phyloP scores from a whole-genome alignment of 495 filamentous ascomycete genomes.

The Aspergillus funiculosus region DNA sequence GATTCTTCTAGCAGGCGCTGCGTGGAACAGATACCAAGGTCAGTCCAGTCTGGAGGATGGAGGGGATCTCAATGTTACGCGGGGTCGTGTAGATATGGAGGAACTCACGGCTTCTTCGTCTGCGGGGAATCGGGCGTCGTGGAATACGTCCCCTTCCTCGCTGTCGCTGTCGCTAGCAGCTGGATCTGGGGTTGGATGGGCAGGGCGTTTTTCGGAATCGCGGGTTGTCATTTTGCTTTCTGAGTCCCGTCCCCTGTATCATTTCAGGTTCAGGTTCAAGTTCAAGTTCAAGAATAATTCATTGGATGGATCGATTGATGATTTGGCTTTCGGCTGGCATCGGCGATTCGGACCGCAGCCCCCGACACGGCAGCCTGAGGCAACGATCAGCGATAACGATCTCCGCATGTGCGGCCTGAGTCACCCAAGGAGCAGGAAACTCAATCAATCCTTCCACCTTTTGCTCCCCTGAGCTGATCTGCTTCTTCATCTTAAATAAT shows the following conservation, averaged over 20 bases:
- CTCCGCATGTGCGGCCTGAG: no score
- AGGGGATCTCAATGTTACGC: no score
- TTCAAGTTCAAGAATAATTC: no score
- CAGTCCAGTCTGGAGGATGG: no score
- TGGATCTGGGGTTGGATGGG: no score
- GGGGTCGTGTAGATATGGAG: slow-evolving; percentile 4
- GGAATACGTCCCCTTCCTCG: slow-evolving; percentile 42
- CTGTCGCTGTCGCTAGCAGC: slow-evolving; percentile 30
- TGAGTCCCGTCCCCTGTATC: no score
- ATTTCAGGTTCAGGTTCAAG: no score
- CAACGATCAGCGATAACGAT: background rate
- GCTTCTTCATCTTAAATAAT: background rate
- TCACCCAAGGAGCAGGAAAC: background rate
- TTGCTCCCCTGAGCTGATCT: background rate
- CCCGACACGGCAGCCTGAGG: slow-evolving; percentile 1
- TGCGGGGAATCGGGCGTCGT: slow-evolving; percentile 56
- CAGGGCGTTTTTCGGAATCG: background rate
- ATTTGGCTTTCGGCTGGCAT: no score
- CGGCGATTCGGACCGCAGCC: background rate
- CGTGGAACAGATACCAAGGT: background rate
- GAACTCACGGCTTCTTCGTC: slow-evolving; percentile 68
- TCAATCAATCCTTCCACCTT: background rate
- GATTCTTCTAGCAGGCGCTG: slow-evolving; percentile 68
- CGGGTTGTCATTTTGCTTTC: slow-evolving; percentile 13
- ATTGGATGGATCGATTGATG: no score